Evolutionary conservation across 164 flowering plant species (phyloP).

Genomic region (Nelumbo lutea): DNA sequence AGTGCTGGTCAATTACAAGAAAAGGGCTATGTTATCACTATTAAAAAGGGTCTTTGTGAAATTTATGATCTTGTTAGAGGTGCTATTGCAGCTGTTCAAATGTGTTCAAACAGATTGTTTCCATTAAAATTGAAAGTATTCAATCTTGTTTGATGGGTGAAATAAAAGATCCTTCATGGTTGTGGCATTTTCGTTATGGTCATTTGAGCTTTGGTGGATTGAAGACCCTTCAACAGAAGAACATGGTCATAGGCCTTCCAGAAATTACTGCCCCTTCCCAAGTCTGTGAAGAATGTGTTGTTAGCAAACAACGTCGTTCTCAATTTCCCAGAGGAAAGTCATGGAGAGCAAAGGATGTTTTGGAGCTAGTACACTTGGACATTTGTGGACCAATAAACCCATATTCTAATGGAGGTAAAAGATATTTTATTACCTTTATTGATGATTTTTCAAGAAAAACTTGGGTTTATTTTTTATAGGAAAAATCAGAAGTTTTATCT

Average conservation of each 20-base stretch:
- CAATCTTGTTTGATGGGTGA: slow-evolving; percentile 2
- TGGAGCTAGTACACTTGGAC: background rate
- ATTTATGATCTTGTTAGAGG: slow-evolving; percentile 17
- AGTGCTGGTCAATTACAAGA: too few relatives aligned
- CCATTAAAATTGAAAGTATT: too few relatives aligned
- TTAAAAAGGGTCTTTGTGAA: slow-evolving; percentile 1
- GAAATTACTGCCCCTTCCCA: background rate
- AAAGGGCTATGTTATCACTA: slow-evolving; percentile 6
- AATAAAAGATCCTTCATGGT: slow-evolving; percentile 9
- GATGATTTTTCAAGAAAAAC: background rate
- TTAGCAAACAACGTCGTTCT: too few relatives aligned
- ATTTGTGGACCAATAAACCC: background rate
- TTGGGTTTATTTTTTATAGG: slow-evolving; percentile 6
- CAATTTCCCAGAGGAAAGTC: too few relatives aligned
- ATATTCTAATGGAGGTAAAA: slow-evolving; percentile 4
- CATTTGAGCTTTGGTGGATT: too few relatives aligned
- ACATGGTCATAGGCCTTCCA: too few relatives aligned
- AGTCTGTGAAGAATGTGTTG: slow-evolving; percentile 5
- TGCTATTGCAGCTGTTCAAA: too few relatives aligned
- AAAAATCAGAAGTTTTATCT: slow-evolving; percentile 1
- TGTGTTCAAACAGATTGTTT: too few relatives aligned
- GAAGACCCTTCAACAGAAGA: too few relatives aligned
- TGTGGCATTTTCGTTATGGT: slow-evolving; percentile 3
- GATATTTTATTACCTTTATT: slow-evolving; percentile 3
- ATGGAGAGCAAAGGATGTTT: background rate